Conservation (phyloP, 1,284 basidiomycete genomes). For the Puccinia brachypodii region DNA sequence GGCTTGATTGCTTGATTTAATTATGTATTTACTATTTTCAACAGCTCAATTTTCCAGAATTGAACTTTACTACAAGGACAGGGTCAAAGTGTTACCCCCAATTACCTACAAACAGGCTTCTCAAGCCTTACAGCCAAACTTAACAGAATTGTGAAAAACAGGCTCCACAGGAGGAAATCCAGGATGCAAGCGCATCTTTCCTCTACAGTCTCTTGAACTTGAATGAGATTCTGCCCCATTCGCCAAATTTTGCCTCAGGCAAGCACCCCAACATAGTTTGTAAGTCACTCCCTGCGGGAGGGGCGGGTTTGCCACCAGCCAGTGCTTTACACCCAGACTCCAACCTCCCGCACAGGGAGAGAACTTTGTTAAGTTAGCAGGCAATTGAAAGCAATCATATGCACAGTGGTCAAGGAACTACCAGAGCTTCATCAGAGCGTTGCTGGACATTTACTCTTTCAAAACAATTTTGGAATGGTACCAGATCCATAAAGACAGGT, state of each 20-base stretch:
- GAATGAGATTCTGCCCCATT: not conserved
- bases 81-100: not conserved
- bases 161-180: not conserved
- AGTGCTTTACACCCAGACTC: not conserved
- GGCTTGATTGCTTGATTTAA: not conserved
- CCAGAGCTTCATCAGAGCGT: too few species aligned
- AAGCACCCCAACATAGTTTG: too few species aligned
- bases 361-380: constrained; percentile 11
- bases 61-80: not conserved
- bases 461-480: too few species aligned
- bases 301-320: too few species aligned
- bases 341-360: not conserved
- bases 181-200: not conserved
- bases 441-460: too few species aligned
- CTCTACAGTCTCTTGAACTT: not conserved
- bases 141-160: not conserved
- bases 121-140: not conserved
- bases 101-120: not conserved
- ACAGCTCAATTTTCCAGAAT: not conserved
- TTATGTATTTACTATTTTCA: constrained; percentile 6
- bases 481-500: too few species aligned
- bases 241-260: not conserved
- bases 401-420: too few species aligned
- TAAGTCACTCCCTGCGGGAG: not conserved
- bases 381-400: too few species aligned